phyloP scores from a whole-genome alignment of 2,329 filamentous ascomycete genomes.

The Trichoderma sp. region DNA sequence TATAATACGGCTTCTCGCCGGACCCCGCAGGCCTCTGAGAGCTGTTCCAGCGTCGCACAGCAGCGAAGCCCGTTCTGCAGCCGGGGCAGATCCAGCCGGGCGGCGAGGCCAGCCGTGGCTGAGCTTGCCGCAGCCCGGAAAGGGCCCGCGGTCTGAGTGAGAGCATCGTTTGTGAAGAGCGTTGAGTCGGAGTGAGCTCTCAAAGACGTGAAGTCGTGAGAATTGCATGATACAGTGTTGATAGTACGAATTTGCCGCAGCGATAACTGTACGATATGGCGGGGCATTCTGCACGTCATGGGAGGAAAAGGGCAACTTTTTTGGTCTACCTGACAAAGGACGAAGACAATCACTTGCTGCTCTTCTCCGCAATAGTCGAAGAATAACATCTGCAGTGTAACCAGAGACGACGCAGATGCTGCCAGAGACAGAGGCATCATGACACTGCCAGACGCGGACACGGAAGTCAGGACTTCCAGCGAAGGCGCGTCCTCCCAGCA shows the following conservation, averaged over 20 bases:
- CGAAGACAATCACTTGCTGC: too few species aligned
- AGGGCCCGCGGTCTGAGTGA: conserved; percentile 36
- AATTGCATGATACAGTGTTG: conserved; percentile 27
- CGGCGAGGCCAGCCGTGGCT: conserved; percentile 30
- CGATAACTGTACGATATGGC: conserved; percentile 31
- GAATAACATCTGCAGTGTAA: background rate
- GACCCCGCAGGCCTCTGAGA: conserved; percentile 34
- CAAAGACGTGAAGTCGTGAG: background rate
- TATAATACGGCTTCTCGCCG: conserved; percentile 78
- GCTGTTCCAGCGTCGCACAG: conserved; percentile 40
- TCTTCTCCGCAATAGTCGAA: background rate
- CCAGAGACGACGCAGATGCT: background rate
- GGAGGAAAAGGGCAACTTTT: background rate
- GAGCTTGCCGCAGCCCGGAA: conserved; percentile 32
- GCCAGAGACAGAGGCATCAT: conserved; percentile 33
- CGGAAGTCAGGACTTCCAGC: conserved; percentile 49
- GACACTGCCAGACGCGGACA: conserved; percentile 46
- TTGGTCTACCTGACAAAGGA: background rate
- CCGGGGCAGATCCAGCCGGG: conserved; percentile 37
- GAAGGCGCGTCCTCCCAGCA: conserved; percentile 44
- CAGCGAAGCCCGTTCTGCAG: conserved; percentile 34
- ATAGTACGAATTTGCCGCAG: conserved; percentile 28
- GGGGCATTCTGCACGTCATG: conserved; percentile 25
- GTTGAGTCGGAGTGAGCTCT: background rate
- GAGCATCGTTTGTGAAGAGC: conserved; percentile 35